A percentile compares a stretch with the other conserved stretches of the same genome.
phyloP scores from a whole-genome alignment of 129 eudicot species.

The Flaveria linearis region DNA sequence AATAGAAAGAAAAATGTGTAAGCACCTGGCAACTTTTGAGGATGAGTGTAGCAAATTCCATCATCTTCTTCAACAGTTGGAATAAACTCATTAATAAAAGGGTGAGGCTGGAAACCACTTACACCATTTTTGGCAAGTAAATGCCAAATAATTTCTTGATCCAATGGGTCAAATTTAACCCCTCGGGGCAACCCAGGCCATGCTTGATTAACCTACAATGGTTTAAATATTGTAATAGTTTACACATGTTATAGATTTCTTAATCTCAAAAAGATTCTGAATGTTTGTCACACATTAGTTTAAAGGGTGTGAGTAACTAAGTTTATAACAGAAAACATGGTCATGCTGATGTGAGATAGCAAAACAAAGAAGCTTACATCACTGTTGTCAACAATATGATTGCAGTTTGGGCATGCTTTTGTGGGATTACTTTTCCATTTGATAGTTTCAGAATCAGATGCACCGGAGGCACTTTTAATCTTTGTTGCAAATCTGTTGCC shows the following conservation, averaged over 20 bases:
- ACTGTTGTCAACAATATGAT: constrained; percentile 71
- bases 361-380: constrained; percentile 53
- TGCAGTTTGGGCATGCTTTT: constrained; percentile 83
- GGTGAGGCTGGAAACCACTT: constrained; percentile 59
- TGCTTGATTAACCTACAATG: constrained; percentile 59
- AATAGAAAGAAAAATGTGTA: neutral
- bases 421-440: constrained; percentile 87
- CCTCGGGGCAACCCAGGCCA: constrained; percentile 99
- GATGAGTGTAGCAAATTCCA: constrained; percentile 97
- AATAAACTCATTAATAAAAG: constrained; percentile 79
- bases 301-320: neutral
- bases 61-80: constrained; percentile 84
- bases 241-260: too few species aligned
- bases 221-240: too few species aligned
- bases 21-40: constrained; percentile 85
- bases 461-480: constrained; percentile 74
- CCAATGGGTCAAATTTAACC: constrained; percentile 93
- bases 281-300: neutral
- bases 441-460: constrained; percentile 52
- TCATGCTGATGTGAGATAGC: neutral
- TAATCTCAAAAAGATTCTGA: too few species aligned
- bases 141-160: constrained; percentile 86
- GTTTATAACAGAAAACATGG: neutral
- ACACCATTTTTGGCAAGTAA: constrained; percentile 74
- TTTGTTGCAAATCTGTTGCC: constrained; percentile 81